Percentiles rank a stretch among this genome's conserved stretches.
Evolutionary conservation across 306 rosid genomes (phyloP).

Genomic region (Rosa multiflora): DNA sequence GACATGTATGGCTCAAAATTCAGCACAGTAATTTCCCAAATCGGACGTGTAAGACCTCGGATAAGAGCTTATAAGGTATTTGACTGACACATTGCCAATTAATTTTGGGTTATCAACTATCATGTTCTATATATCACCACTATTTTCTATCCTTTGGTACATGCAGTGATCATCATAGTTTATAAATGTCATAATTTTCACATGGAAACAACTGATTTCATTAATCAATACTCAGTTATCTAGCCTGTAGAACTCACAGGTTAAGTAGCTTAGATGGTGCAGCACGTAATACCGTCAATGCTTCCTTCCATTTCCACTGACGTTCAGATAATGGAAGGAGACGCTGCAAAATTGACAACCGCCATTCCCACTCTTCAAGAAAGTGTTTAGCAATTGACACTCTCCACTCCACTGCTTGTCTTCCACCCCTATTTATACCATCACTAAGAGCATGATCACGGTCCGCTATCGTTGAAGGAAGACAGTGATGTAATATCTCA

Average conservation of each 20-base stretch:
- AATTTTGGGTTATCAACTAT: background rate
- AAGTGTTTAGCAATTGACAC: constrained; percentile 68
- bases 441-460: constrained; percentile 54
- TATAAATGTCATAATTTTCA: background rate
- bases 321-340: constrained; percentile 92
- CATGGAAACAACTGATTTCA: background rate
- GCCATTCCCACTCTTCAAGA: constrained; percentile 99
- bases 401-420: constrained; percentile 92
- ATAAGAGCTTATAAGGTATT: background rate
- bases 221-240: background rate
- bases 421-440: constrained; percentile 51
- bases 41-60: background rate
- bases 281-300: constrained; percentile 84
- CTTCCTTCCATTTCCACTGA: constrained; percentile 98
- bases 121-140: background rate
- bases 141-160: background rate
- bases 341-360: constrained; percentile 93
- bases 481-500: constrained; percentile 58
- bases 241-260: constrained; percentile 65
- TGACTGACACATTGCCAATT: background rate
- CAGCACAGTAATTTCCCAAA: background rate
- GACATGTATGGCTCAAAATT: background rate
- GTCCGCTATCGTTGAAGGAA: constrained; percentile 61
- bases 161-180: background rate
- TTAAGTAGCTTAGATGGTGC: constrained; percentile 94